A percentile compares a stretch with the other conserved stretches of the same genome.
phyloP scores from a whole-genome alignment of 1,284 basidiomycete genomes.

The Tilletia walkeri region DNA sequence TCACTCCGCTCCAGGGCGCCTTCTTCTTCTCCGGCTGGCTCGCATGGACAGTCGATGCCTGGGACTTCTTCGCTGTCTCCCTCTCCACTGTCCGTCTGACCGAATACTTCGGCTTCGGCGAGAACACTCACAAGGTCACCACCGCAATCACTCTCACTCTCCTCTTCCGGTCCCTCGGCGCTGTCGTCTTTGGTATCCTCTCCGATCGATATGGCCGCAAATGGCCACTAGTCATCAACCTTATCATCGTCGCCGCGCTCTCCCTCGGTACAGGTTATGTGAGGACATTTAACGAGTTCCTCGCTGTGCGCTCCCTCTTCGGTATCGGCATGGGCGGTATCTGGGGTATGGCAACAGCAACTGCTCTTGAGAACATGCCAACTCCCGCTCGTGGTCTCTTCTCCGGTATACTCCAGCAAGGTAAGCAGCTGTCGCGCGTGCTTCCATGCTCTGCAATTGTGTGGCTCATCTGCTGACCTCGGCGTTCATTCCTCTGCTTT shows the following conservation, averaged over 20 bases:
- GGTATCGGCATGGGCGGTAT: constrained; percentile 67
- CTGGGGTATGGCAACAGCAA: constrained; percentile 54
- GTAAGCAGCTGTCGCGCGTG: too few species aligned
- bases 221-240: constrained; percentile 81
- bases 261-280: constrained; percentile 69
- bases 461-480: too few species aligned
- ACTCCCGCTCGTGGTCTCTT: constrained; percentile 80
- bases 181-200: constrained; percentile 69
- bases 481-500: too few species aligned
- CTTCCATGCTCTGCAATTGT: too few species aligned
- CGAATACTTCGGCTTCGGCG: constrained; percentile 25
- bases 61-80: constrained; percentile 52
- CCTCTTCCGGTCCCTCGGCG: constrained; percentile 82
- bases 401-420: constrained; percentile 76
- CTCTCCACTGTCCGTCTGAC: constrained; percentile 37
- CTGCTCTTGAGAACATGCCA: constrained; percentile 84
- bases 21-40: constrained; percentile 49
- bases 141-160: constrained; percentile 84
- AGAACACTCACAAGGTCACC: constrained; percentile 32
- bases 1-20: constrained; percentile 35
- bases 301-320: constrained; percentile 58
- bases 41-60: constrained; percentile 47
- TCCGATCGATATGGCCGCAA: constrained; percentile 75
- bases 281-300: constrained; percentile 59
- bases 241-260: constrained; percentile 60